Evolutionary conservation across 2,329 filamentous ascomycete genomes (phyloP).

Genomic region (Diplodia intermedia): DNA sequence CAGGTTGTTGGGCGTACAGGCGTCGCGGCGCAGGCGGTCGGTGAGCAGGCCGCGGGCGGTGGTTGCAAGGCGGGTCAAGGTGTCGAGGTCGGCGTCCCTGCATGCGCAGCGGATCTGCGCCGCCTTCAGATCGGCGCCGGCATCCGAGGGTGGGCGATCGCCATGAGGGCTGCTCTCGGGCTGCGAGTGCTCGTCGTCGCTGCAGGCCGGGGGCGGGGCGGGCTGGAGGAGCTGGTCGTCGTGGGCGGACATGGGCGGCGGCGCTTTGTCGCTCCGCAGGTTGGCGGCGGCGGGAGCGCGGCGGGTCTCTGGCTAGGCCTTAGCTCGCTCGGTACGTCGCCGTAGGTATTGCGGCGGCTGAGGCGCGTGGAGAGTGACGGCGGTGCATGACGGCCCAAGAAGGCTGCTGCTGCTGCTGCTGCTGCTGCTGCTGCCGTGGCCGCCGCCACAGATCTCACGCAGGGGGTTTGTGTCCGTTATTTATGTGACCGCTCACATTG

Average conservation of each 20-base stretch:
- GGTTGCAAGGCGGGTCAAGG: constrained; percentile 53
- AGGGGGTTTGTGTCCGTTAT: neutral
- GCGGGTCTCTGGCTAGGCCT: constrained; percentile 11
- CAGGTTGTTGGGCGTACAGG: constrained; percentile 68
- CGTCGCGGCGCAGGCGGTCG: constrained; percentile 68
- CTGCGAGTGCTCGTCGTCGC: constrained; percentile 1
- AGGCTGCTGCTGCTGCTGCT: neutral
- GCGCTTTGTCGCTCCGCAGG: constrained; percentile 24
- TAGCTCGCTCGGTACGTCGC: neutral
- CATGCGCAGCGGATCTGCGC: constrained; percentile 52
- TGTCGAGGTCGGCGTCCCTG: constrained; percentile 47
- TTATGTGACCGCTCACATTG: constrained; percentile 26
- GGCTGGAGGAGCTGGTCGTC: neutral
- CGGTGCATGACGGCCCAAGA: constrained; percentile 19
- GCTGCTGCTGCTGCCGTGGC: neutral
- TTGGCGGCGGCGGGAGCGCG: constrained; percentile 16
- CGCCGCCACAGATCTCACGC: constrained; percentile 7
- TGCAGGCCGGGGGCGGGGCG: neutral
- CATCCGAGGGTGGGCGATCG: constrained; percentile 29
- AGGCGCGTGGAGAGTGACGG: neutral
- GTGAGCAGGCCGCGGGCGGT: constrained; percentile 54
- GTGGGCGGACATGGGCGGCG: constrained; percentile 30
- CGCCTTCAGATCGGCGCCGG: constrained; percentile 39
- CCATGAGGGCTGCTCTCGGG: neutral
- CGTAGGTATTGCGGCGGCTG: constrained; percentile 11